phyloP scores from a whole-genome alignment of 768 basidiomycete genomes.

The Hericium rajendrae region DNA sequence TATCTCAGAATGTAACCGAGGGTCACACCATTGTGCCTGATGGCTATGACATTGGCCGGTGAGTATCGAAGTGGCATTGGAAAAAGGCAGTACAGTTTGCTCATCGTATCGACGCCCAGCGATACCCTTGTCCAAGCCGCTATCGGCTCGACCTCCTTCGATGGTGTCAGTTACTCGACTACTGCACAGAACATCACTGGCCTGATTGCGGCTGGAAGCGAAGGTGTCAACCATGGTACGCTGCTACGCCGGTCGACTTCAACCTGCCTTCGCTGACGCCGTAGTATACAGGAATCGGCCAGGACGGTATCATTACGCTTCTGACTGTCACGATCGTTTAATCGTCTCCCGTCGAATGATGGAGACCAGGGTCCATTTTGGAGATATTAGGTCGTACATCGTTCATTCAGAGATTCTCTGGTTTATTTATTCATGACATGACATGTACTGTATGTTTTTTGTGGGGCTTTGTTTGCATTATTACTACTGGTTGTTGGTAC shows the following conservation, averaged over 20 bases:
- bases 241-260: background rate
- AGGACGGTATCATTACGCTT: slow-evolving; percentile 7
- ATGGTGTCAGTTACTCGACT: slow-evolving; percentile 32
- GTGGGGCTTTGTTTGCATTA: no score
- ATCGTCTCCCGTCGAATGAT: background rate
- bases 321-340: slow-evolving; percentile 10
- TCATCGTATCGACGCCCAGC: background rate
- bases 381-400: no score
- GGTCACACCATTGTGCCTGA: slow-evolving; percentile 19
- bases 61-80: background rate
- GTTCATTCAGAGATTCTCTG: no score
- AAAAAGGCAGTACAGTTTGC: background rate
- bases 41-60: slow-evolving; percentile 26
- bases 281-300: slow-evolving; percentile 3
- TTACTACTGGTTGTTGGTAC: no score
- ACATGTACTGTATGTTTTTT: no score
- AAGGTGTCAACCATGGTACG: slow-evolving; percentile 45
- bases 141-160: background rate
- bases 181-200: slow-evolving; percentile 38
- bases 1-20: slow-evolving; percentile 6
- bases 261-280: background rate
- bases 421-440: no score
- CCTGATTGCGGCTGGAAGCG: slow-evolving; percentile 40
- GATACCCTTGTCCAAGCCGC: slow-evolving; percentile 5
- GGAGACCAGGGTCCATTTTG: no score